A percentile compares a stretch with the other conserved stretches of the same genome.
Conservation (phyloP, 2,329 filamentous ascomycete genomes). For the Epichloe coenophiala region DNA sequence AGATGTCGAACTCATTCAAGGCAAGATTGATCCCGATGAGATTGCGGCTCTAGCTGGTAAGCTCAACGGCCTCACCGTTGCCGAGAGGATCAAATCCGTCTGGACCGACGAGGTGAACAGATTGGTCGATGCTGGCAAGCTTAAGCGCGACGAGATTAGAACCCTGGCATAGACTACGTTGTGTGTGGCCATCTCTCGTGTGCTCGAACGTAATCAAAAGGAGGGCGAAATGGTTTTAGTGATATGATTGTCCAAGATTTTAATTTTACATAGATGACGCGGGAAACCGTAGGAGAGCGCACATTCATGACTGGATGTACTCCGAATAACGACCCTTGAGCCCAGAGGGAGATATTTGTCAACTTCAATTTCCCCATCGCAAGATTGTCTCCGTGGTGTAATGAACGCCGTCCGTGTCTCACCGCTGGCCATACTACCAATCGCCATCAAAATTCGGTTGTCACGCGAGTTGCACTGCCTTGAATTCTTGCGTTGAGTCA, state of each 20-base stretch:
- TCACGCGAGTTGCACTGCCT: too few relatives aligned
- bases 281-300: not conserved
- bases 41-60: slow-evolving; percentile 71
- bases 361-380: too few relatives aligned
- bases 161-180: slow-evolving; percentile 28
- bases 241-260: not conserved
- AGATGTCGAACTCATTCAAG: slow-evolving; percentile 77
- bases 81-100: slow-evolving; percentile 70
- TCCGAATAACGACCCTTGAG: not conserved
- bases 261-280: not conserved
- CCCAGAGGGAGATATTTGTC: not conserved
- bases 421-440: too few relatives aligned
- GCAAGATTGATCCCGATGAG: slow-evolving; percentile 83
- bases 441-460: too few relatives aligned
- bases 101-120: slow-evolving; percentile 69
- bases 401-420: too few relatives aligned
- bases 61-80: slow-evolving; percentile 66
- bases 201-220: not conserved
- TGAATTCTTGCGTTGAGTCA: rapidly evolving
- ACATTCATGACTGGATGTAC: not conserved
- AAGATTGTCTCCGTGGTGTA: too few relatives aligned
- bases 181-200: not conserved
- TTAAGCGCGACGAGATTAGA: slow-evolving; percentile 75
- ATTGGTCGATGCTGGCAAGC: slow-evolving; percentile 68
- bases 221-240: not conserved